Evolutionary conservation across 441 rosid genomes (phyloP), one percentile per base, ranked within the genome.

Genomic region (Aquilaria agallochum): DNA sequence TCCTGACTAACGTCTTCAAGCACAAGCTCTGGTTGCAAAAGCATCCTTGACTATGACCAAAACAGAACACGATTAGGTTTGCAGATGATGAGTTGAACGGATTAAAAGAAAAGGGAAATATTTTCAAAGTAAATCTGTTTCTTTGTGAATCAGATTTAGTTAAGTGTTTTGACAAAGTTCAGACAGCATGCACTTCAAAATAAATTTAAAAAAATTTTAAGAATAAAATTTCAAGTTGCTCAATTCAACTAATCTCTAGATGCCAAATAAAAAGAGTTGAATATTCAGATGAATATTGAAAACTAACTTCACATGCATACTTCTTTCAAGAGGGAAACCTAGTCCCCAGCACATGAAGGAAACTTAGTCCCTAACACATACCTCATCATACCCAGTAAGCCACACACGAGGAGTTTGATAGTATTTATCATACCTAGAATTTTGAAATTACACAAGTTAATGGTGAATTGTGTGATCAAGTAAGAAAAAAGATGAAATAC

Each of bases 361-460:
- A 36, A 57, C 1, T 15, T 8, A 56, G 36, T 55, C 20, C 30
- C 11, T 58, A 30, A 4, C 32, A 62, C 74, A 62, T 60, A 95
- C 98, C 99, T 95, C 99, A 65, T 95, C 98, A 76, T 95, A 95
- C 66, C 99, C 99, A 62, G 99, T 95, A 70, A 95, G 89, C 99
- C 99, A 95, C 54, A 95, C 97, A 56, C 97, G 97, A 51, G 98
- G 98, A 62, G 99, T 95, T 80, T 95, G 99, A 78, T 95, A 95
- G 72, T 92, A 95, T 74, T 95, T 89, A 69, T 95, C 99, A 75
- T 95, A 95, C 77, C 99, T 95, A 86, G 83, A 63, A 80, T 47
- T 59, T 51, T 60, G 36, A 46, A 9, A 20, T 42, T 51, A 51
- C 14, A 31, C 20, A 46, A 31, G 27, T 58, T 51, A 55, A 36